Evolutionary conservation across 1,139 yeast species (phyloP), one percentile per base, ranked within the genome.

Genomic region (Meyerozyma guilliermondii): DNA sequence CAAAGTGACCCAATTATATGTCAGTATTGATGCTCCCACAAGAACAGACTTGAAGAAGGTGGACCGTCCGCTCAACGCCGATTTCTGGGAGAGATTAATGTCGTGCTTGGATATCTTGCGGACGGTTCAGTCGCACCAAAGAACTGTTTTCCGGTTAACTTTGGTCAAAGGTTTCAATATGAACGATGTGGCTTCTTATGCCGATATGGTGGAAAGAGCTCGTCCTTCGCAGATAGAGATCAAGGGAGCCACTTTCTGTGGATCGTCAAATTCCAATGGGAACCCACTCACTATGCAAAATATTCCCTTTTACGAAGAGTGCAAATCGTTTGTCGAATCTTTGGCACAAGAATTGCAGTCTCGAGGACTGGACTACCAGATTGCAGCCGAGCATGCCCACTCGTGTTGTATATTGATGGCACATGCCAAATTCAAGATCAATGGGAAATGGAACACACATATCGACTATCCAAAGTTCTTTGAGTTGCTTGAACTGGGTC

Each of bases 361-460:
- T 1, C 74, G 94, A 50, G 89, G 89, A 0, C 68, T 82, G 33
- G 74, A 72, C 29, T 89, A 91, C 56, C 94, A 82, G 39, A 71
- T 89, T 46, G 96, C 97, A 7, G 95, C 97, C 0, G 97, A 89
- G 60, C 98, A 89, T 62, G 95, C 96, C 0, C 98, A 89, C 60
- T 85, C 95, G 6, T 89, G 96, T 65, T 89, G 97, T 68, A 84
- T 89, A 23, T 70, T 89, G 50, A 80, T 91, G 55, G 96, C 96
- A 0, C 85, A 84, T 50, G 72, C 71, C 39, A 79, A 81, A 54
- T 89, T 88, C 68, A 73, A 77, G 52, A 80, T 82, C 45, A 64
- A 85, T 55, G 83, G 78, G 24, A 77, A 76, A 49, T 89, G 98
- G 98, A 78, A 81, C 59, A 89, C 97, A 1, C 96, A 89, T 57